Conservation (phyloP, 2,329 filamentous ascomycete genomes). For the Aotearoamyces nothofagi region DNA sequence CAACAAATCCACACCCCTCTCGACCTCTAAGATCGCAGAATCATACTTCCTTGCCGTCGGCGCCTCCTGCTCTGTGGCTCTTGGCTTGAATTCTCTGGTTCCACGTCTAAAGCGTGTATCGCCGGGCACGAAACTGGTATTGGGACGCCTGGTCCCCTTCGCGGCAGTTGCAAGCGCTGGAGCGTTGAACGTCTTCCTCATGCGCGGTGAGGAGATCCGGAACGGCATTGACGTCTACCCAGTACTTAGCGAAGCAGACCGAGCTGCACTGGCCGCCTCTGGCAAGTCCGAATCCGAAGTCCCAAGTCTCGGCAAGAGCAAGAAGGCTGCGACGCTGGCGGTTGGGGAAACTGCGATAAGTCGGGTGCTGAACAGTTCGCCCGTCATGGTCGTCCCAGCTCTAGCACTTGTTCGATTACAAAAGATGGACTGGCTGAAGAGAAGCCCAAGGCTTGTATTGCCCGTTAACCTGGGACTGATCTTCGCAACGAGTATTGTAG, state of each 20-base stretch:
- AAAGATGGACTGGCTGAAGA: conserved; percentile 66
- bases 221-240: conserved; percentile 88
- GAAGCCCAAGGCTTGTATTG: conserved; percentile 58
- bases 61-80: conserved; percentile 83
- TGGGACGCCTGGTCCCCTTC: conserved; percentile 85
- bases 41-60: conserved; percentile 87
- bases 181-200: conserved; percentile 88
- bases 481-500: conserved; percentile 72
- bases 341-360: conserved; percentile 88
- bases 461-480: conserved; percentile 83
- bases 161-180: conserved; percentile 87
- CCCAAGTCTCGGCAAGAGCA: conserved; percentile 68
- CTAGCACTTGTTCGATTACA: conserved; percentile 75
- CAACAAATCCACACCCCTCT: conserved; percentile 89
- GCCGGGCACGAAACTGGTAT: conserved; percentile 58
- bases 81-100: conserved; percentile 82
- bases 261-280: conserved; percentile 36
- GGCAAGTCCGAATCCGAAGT: conserved; percentile 50
- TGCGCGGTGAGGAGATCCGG: conserved; percentile 92
- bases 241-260: conserved; percentile 56
- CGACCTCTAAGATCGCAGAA: conserved; percentile 64
- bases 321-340: conserved; percentile 74
- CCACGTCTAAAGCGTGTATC: conserved; percentile 66
- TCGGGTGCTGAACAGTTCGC: conserved; percentile 83
- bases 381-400: conserved; percentile 93